phyloP scores from a whole-genome alignment of 306 rosid genomes.

The Prunus mongolica region DNA sequence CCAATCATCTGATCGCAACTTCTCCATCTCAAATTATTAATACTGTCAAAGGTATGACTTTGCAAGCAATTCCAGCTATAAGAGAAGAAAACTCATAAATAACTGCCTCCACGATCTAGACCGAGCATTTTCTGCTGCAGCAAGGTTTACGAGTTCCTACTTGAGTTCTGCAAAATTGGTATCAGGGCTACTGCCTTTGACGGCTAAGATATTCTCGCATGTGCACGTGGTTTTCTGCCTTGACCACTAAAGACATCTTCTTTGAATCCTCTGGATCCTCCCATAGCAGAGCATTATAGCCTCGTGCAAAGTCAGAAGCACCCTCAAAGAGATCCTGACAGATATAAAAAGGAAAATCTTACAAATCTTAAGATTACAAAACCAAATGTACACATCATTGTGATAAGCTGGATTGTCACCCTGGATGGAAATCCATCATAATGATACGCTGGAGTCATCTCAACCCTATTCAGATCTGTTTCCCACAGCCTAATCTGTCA shows the following conservation, averaged over 20 bases:
- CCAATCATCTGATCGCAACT: not conserved
- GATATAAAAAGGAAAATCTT: slow-evolving; percentile 2
- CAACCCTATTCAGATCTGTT: slow-evolving; percentile 86
- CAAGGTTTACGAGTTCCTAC: not conserved
- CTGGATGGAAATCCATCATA: slow-evolving; percentile 89
- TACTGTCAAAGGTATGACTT: not conserved
- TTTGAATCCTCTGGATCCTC: slow-evolving; percentile 80
- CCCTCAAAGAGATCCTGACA: slow-evolving; percentile 82
- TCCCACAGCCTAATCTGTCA: slow-evolving; percentile 93
- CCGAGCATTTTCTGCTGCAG: not conserved
- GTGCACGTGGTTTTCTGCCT: slow-evolving; percentile 57
- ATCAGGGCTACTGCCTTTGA: slow-evolving; percentile 43
- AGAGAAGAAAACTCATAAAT: not conserved
- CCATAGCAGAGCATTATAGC: slow-evolving; percentile 84
- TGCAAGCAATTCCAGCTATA: not conserved
- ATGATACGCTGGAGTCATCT: slow-evolving; percentile 57
- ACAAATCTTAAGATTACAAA: not conserved
- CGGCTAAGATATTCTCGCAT: slow-evolving; percentile 73
- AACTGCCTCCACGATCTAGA: not conserved
- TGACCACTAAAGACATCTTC: slow-evolving; percentile 78
- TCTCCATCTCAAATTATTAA: not conserved
- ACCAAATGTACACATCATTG: not conserved
- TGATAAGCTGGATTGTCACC: slow-evolving; percentile 39
- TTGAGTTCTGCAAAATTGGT: not conserved
- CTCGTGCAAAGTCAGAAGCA: slow-evolving; percentile 83